Evolutionary conservation across 768 basidiomycete genomes (phyloP).

Genomic region (Hemileccinum rubropunctum): DNA sequence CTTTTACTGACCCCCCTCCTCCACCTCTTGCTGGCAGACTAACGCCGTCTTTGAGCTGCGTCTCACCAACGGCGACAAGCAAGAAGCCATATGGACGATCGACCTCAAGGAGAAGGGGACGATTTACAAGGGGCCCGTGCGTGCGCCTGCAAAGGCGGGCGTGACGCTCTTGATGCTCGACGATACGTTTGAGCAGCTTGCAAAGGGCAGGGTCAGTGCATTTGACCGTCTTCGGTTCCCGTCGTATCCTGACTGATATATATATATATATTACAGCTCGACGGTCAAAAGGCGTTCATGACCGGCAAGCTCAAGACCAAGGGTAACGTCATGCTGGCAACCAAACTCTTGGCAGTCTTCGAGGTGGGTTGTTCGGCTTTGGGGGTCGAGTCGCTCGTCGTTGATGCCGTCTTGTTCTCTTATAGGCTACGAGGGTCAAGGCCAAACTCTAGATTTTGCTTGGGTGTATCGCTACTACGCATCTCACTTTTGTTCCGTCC

Average conservation of each 20-base stretch:
- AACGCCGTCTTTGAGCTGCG: slow-evolving; percentile 87
- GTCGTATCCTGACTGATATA: background rate
- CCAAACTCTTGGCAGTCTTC: slow-evolving; percentile 82
- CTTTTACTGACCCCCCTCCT: no score
- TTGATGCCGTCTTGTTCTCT: background rate
- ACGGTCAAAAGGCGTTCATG: slow-evolving; percentile 96
- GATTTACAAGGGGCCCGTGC: slow-evolving; percentile 64
- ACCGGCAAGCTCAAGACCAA: slow-evolving; percentile 90
- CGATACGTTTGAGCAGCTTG: slow-evolving; percentile 70
- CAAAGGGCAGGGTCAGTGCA: slow-evolving; percentile 61
- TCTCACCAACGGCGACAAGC: slow-evolving; percentile 68
- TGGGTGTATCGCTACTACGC: background rate
- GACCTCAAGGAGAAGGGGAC: slow-evolving; percentile 85
- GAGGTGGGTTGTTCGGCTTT: slow-evolving; percentile 47
- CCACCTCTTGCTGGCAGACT: slow-evolving; percentile 45
- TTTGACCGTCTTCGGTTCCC: background rate
- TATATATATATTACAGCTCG: no score
- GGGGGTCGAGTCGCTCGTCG: background rate
- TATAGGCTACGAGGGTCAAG: slow-evolving; percentile 35
- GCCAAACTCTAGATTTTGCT: slow-evolving; percentile 40
- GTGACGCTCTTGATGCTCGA: slow-evolving; percentile 79
- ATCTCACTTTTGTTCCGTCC: background rate
- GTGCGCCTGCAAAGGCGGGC: slow-evolving; percentile 61
- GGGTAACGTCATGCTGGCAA: slow-evolving; percentile 92
- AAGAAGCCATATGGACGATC: slow-evolving; percentile 83